Evolutionary conservation across 2,329 filamentous ascomycete species (phyloP).

Genomic region (Aspergillus ochraceoroseus): DNA sequence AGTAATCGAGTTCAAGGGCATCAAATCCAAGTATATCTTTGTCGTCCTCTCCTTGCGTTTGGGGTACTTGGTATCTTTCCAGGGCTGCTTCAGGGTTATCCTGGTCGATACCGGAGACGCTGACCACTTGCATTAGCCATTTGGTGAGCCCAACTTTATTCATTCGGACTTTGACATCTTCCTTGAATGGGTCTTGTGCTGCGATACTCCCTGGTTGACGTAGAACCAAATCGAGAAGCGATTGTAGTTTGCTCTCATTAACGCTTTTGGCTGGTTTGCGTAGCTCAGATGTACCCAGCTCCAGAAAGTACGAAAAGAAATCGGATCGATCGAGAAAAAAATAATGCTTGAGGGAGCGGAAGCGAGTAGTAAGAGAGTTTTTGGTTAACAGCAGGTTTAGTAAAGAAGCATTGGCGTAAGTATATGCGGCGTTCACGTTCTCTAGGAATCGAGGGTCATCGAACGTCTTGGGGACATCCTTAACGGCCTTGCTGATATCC

Average conservation of each 20-base stretch:
- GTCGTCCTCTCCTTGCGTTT: slow-evolving; percentile 63
- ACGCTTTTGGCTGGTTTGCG: slow-evolving; percentile 83
- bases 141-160: slow-evolving; percentile 90
- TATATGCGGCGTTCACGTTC: slow-evolving; percentile 92
- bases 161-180: slow-evolving; percentile 96
- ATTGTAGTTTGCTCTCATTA: slow-evolving; percentile 90
- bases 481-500: slow-evolving; percentile 81
- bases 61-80: slow-evolving; percentile 69
- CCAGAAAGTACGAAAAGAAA: slow-evolving; percentile 97
- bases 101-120: slow-evolving; percentile 90
- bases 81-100: slow-evolving; percentile 58
- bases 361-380: slow-evolving; percentile 78
- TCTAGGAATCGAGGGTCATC: slow-evolving; percentile 89
- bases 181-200: slow-evolving; percentile 92
- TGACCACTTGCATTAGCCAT: slow-evolving; percentile 92
- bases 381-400: slow-evolving; percentile 88
- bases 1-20: slow-evolving; percentile 88
- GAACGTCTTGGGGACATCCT: slow-evolving; percentile 85
- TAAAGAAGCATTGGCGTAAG: slow-evolving; percentile 88
- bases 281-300: slow-evolving; percentile 82
- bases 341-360: slow-evolving; percentile 94
- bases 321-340: slow-evolving; percentile 98
- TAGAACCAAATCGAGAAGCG: slow-evolving; percentile 87
- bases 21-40: slow-evolving; percentile 88
- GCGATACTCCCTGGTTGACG: slow-evolving; percentile 95